Base-by-base conservation (phyloP, 306 rosid species). In the Trifolium pratense region DNA sequence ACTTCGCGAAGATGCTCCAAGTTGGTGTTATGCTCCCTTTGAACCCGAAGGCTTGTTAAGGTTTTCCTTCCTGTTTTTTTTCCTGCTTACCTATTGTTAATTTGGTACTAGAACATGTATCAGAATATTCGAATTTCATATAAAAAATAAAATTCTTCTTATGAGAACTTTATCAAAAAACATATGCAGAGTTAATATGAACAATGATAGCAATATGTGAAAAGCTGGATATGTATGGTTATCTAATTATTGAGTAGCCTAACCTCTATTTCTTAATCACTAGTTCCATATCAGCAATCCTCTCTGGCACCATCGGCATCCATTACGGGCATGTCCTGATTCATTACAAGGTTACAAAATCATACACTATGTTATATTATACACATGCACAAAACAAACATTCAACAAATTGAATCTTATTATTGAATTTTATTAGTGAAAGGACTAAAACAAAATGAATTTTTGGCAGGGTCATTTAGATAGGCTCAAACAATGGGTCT, bases 31-130 rank as follows among this genome's bases (percentile, higher is more conserved):
- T 2, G 93, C 87, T 61, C 97, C 98, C 3, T 90, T 86, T 71
- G 98, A 93, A 78, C 98, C 98, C 0, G 98, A 93, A 73, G 97
- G 97, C 42, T 80, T 93, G 59, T 70, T 92, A 80, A 90, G 98
- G 91, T 85, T 43, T 55, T 12, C 57, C 74, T 36, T 17, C 11
- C 6, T 48, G 4, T 49, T 29, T n/a, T 25, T 36, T 39, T 58
- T 6, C 12, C 16, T 62, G 52, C 12, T 39, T 39, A 20, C 17
- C 37, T 31, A 6, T 4, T 29, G 32, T 0, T 29, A 25, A 25
- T 25, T 13, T 49, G 56, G 56, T 49, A 49, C 56, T 49, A 49
- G 20, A 16, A 20, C 7, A 7, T 49, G 9, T 16, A 49, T n/a
- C 21, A n/a, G 12, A 17, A 49, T 49, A 20, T 29, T 29, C 6